phyloP scores from a whole-genome alignment of 306 rosid genomes.

The Cucurbita maxima region DNA sequence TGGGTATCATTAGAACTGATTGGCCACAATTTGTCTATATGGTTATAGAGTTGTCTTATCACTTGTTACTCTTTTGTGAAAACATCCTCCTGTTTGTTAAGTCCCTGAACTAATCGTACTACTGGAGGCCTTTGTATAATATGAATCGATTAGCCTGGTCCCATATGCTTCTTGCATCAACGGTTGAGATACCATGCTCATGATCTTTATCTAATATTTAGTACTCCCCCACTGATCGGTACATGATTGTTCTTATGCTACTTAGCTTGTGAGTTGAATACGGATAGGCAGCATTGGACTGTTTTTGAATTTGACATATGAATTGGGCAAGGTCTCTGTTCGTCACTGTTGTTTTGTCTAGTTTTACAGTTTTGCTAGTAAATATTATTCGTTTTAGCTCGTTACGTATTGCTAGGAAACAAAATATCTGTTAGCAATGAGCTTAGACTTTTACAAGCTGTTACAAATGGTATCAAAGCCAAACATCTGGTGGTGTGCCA shows the following conservation, averaged over 20 bases:
- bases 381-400: too few species aligned
- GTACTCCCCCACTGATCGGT: background rate
- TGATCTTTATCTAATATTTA: background rate
- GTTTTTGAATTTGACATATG: background rate
- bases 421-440: too few species aligned
- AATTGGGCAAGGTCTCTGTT: background rate
- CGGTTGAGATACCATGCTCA: background rate
- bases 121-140: background rate
- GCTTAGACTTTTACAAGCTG: too few species aligned
- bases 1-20: constrained; percentile 7
- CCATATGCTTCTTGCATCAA: background rate
- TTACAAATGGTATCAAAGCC: too few species aligned
- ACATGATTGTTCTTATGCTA: background rate
- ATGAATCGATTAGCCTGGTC: background rate
- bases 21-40: constrained; percentile 6
- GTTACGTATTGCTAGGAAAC: too few species aligned
- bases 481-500: too few species aligned
- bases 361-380: too few species aligned
- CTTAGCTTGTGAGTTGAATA: background rate
- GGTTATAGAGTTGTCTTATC: background rate
- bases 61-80: background rate
- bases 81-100: background rate
- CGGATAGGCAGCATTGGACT: background rate
- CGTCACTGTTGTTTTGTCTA: background rate
- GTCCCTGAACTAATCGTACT: background rate